A percentile compares a stretch with the other conserved stretches of the same genome.
Evolutionary conservation across 768 basidiomycete species (phyloP).

Genomic region (Rhodotorula taiwanensis): DNA sequence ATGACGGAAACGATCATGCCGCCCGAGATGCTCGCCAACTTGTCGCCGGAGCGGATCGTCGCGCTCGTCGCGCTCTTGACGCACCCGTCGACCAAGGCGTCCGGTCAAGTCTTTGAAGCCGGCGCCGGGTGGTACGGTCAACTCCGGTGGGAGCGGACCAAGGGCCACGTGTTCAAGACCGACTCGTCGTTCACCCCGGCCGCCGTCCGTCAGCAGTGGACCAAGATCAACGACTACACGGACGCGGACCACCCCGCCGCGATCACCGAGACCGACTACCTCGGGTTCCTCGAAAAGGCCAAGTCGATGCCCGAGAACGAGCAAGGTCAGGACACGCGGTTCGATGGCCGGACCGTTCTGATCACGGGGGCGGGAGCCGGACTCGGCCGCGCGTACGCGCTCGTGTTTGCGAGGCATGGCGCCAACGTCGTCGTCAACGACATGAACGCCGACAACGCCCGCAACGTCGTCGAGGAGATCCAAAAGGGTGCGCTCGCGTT

Average conservation of each 20-base stretch:
- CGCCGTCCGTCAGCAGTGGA: slow-evolving; percentile 82
- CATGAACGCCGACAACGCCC: slow-evolving; percentile 76
- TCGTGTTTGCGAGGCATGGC: slow-evolving; percentile 86
- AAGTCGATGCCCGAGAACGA: slow-evolving; percentile 58
- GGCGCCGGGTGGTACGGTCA: slow-evolving; percentile 89
- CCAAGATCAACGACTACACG: slow-evolving; percentile 69
- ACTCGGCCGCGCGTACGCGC: slow-evolving; percentile 82
- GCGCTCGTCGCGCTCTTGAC: slow-evolving; percentile 83
- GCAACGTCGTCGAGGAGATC: slow-evolving; percentile 78
- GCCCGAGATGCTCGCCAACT: slow-evolving; percentile 67
- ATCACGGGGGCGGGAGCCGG: slow-evolving; percentile 93
- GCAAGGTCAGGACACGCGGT: slow-evolving; percentile 66
- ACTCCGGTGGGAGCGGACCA: slow-evolving; percentile 85
- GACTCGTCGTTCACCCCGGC: slow-evolving; percentile 88
- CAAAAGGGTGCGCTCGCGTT: slow-evolving; percentile 54
- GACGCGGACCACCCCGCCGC: slow-evolving; percentile 49
- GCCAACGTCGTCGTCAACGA: slow-evolving; percentile 97
- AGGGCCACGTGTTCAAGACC: slow-evolving; percentile 79
- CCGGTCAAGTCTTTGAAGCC: slow-evolving; percentile 79
- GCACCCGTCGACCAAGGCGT: slow-evolving; percentile 49
- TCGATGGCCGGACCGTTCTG: slow-evolving; percentile 82
- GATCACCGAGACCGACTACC: slow-evolving; percentile 46
- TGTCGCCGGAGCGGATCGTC: slow-evolving; percentile 80
- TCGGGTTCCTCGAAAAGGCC: slow-evolving; percentile 59
- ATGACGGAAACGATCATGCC: slow-evolving; percentile 92